These are phyloP conservation scores for Lagerstroemia speciosa DNA, from an alignment of 345 rosid species.

Conservation along the genomic window DNA sequence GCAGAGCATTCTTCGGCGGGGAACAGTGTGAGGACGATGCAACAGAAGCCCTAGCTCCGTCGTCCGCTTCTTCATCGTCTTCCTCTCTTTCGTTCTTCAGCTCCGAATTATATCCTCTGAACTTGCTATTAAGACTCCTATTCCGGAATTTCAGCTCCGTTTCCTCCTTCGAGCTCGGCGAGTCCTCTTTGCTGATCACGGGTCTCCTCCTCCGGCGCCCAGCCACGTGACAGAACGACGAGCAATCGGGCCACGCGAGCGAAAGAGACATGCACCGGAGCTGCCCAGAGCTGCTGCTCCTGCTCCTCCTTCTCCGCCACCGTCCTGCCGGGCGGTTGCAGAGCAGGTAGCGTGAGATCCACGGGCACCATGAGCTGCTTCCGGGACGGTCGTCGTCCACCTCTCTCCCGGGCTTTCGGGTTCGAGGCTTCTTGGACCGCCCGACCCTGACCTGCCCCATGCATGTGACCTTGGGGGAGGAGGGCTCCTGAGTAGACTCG, in stretches of 20 bases:
- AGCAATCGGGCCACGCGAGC: background rate
- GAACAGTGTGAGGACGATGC: constrained; percentile 26
- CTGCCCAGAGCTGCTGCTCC: constrained; percentile 26
- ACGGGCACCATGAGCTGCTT: background rate
- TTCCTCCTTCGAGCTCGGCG: constrained; percentile 1
- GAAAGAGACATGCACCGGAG: constrained; percentile 14
- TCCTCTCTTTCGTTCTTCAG: constrained; percentile 14
- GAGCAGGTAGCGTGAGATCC: constrained; percentile 15
- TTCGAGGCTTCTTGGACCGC: constrained; percentile 28
- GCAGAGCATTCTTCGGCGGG: constrained; percentile 67
- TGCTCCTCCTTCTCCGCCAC: constrained; percentile 19
- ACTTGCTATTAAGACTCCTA: too few relatives aligned
- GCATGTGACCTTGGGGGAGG: constrained; percentile 95
- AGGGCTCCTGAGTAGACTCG: constrained; percentile 72
- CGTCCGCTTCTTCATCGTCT: constrained; percentile 11
- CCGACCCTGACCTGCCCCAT: constrained; percentile 89
- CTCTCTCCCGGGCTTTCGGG: background rate
- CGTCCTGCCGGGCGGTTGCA: background rate
- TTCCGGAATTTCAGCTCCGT: constrained; percentile 2
- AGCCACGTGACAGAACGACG: background rate
- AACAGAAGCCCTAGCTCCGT: constrained; percentile 14
- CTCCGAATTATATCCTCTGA: background rate
- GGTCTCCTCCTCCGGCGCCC: background rate
- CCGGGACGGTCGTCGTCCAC: background rate
- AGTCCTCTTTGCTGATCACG: background rate